These are phyloP conservation scores for Aspergillus melleus DNA, from an alignment of 2,329 filamentous ascomycete genomes.

Conservation along the genomic window DNA sequence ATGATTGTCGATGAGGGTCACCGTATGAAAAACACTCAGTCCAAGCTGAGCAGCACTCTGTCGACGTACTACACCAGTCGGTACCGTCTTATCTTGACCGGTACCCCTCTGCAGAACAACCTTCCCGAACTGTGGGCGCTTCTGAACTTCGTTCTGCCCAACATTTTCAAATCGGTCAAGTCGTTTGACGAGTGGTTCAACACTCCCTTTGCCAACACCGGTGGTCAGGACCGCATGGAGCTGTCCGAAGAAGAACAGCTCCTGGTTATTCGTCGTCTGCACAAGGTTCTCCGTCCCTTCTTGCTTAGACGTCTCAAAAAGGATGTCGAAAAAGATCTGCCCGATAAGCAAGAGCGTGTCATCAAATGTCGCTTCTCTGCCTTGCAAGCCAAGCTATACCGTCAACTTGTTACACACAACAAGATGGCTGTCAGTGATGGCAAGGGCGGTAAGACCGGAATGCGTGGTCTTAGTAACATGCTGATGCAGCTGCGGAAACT, in stretches of 20 bases:
- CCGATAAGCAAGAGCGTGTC: constrained; percentile 98
- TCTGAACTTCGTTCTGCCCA: constrained; percentile 96
- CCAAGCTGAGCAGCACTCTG: constrained; percentile 92
- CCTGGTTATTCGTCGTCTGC: constrained; percentile 94
- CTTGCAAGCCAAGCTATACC: constrained; percentile 89
- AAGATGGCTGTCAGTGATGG: constrained; percentile 91
- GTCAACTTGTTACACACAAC: constrained; percentile 95
- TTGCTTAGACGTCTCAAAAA: constrained; percentile 97
- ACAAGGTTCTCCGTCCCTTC: constrained; percentile 97
- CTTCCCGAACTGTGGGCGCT: constrained; percentile 94
- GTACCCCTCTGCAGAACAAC: constrained; percentile 97
- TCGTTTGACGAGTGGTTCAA: constrained; percentile 99
- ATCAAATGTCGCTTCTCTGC: constrained; percentile 99
- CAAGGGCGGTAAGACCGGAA: constrained; percentile 90
- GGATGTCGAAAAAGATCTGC: constrained; percentile 97
- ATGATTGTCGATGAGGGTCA: constrained; percentile 99
- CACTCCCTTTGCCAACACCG: constrained; percentile 97
- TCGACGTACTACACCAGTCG: constrained; percentile 93
- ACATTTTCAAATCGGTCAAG: constrained; percentile 98
- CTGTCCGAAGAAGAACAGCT: constrained; percentile 99
- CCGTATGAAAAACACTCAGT: constrained; percentile 98
- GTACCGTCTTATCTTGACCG: constrained; percentile 94
- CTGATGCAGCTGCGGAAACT: constrained; percentile 99
- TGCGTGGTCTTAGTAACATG: constrained; percentile 98
- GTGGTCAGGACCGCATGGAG: constrained; percentile 98